Conservation (phyloP, 2,329 filamentous ascomycete genomes). For the Cladosporium austrohemisphaericum region DNA sequence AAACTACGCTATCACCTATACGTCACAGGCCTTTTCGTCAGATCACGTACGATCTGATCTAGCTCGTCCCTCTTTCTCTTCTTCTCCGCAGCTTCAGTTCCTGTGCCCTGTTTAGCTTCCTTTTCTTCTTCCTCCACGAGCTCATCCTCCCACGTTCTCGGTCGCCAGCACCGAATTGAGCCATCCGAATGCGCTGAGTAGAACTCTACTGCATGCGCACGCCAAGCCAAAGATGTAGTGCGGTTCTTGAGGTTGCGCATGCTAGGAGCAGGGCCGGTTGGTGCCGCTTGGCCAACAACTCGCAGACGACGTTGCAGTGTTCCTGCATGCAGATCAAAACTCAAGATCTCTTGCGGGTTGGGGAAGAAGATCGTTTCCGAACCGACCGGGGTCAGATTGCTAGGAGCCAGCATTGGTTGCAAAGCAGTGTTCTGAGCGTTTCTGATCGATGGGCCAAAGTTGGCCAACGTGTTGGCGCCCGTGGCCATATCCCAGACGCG, state of each 20-base stretch:
- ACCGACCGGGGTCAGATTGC: conserved; percentile 51
- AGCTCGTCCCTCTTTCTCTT: conserved; percentile 73
- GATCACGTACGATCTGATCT: conserved; percentile 72
- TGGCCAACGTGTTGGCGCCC: conserved; percentile 81
- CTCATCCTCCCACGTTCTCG: conserved; percentile 50
- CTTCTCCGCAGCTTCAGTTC: conserved; percentile 40
- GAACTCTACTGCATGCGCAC: conserved; percentile 65
- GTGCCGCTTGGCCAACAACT: conserved; percentile 46
- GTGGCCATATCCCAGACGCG: conserved; percentile 80
- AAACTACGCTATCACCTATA: conserved; percentile 21
- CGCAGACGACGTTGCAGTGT: conserved; percentile 66
- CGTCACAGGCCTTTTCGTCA: conserved; percentile 71
- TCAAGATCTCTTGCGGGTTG: conserved; percentile 69
- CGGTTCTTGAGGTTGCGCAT: conserved; percentile 44
- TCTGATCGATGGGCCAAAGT: conserved; percentile 77
- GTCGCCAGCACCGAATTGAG: conserved; percentile 74
- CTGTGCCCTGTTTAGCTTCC: conserved; percentile 37
- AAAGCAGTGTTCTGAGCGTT: conserved; percentile 53
- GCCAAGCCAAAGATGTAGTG: conserved; percentile 74
- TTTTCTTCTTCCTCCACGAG: conserved; percentile 42
- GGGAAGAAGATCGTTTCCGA: conserved; percentile 74
- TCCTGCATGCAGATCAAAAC: conserved; percentile 76
- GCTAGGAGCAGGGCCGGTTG: conserved; percentile 18
- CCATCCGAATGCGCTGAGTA: conserved; percentile 84
- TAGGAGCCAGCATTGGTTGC: conserved; percentile 55